Evolutionary conservation across 176 grass and related monocot species (phyloP), one percentile per base, ranked within the genome.

Genomic region (Eragrostis curvula): DNA sequence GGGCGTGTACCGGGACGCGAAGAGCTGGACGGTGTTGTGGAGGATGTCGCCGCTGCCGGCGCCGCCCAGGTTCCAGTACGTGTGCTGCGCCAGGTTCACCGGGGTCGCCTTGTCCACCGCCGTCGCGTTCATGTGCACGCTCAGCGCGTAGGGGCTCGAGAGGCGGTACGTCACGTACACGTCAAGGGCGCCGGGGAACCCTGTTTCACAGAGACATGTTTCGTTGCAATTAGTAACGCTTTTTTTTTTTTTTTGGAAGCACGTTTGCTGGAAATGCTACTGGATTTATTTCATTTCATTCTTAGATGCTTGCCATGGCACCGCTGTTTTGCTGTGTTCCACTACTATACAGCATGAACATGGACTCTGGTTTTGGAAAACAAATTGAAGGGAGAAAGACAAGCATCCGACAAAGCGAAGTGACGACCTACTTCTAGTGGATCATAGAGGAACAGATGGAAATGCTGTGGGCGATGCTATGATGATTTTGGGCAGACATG

Each of bases 101-200:
- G 93, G 96, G 3, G 96, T 98, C 0, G 92, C 86, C 89, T 91
- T 95, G 86, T 81, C 65, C 66, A 66, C 8, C 28, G 92, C 79
- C 75, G 86, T 91, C 70, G 84, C 92, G 49, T 86, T 83, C 96
- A 98, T 98, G 86, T 43, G 71, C 62, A 98, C 82, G 63, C 86
- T 87, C 24, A 98, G 81, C 23, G 73, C 81, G 79, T 98, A 95
- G 2, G 81, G 78, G 4, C 74, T 58, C 3, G 88, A 91, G 0
- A 98, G 88, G 78, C 79, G 60, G 74, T 98, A 98, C 27, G 91
- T 99, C 41, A 96, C 96, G 84, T 91, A 92, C 57, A 95, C 96
- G 71, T 98, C 96, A 11, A 98, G 81, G 45, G 57, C 87, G 1
- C 96, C 96, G 0, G 96, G 96, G 68, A 99, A 96, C 18, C 96